Evolutionary conservation across 805 yeast genomes (phyloP), one percentile per base, ranked within the genome.

Genomic region (Millerozyma miso): DNA sequence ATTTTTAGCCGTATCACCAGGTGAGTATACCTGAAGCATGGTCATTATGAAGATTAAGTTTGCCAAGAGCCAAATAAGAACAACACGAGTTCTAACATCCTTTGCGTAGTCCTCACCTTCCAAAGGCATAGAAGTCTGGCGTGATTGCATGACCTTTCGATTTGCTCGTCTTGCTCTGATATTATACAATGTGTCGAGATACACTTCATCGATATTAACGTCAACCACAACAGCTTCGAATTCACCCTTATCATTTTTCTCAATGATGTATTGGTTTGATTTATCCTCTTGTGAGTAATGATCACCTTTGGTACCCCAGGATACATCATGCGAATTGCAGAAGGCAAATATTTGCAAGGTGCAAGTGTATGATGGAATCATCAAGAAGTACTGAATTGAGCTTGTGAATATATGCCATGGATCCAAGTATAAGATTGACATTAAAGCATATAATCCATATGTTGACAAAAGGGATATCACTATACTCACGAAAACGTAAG

Each of bases 271-370:
- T 36, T 86, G 83, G 38, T 95, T 90, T 31, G 83, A 70, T 47
- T 79, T 84, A 49, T 79, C 79, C 15, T 80, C 77, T 32, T 63
- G 59, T 37, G 80, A 84, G 46, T 77, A 79, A 49, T 83, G 85
- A 47, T 90, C 97, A 52, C 99, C 99, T 61, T 91, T 91, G 2
- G 99, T 91, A 65, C 99, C 99, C 99, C 99, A 91, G 0, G 97
- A 86, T 39, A 93, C 96, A 71, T 91, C 99, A 66, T 91, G 98
- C 2, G 97, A 91, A 62, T 91, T 91, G 70, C 99, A 91, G 65
- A 91, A 89, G 1, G 99, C 97, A 68, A 89, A 91, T 45, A 93
- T 89, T 65, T 91, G 97, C 44, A 91, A 71, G 2, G 96, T 83
- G 67, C 96, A 88, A 3, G 95, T 85, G 61, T 89, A 91, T 0